These are phyloP conservation scores for Mycena filopes DNA, from an alignment of 768 basidiomycete species.

Conservation along the genomic window DNA sequence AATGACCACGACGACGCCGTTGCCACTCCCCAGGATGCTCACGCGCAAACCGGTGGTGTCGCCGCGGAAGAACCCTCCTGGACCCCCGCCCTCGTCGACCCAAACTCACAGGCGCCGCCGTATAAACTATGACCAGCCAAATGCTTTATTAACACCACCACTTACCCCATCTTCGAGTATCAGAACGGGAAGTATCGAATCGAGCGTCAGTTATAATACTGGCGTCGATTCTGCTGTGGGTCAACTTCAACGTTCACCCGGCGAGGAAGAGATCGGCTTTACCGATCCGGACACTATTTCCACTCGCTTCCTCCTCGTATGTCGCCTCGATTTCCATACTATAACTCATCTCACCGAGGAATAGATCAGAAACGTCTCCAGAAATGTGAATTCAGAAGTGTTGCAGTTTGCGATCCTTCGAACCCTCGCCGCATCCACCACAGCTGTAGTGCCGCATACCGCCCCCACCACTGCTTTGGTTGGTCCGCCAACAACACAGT, in stretches of 20 bases:
- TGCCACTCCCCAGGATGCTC: not conserved
- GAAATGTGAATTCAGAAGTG: constrained; percentile 37
- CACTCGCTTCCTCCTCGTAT: constrained; percentile 50
- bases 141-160: constrained; percentile 69
- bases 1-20: not conserved
- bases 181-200: constrained; percentile 50
- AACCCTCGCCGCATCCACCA: constrained; percentile 14
- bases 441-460: not conserved
- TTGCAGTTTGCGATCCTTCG: constrained; percentile 33
- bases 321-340: not conserved
- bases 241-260: constrained; percentile 21
- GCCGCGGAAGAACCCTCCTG: constrained; percentile 6
- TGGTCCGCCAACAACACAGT: constrained; percentile 6
- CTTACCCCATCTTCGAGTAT: constrained; percentile 74
- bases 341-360: not conserved
- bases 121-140: constrained; percentile 47
- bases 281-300: constrained; percentile 40
- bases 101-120: constrained; percentile 48
- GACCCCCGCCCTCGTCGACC: not conserved
- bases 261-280: constrained; percentile 37
- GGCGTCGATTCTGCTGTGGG: constrained; percentile 34
- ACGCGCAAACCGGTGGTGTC: constrained; percentile 2
- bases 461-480: not conserved
- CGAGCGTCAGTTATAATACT: constrained; percentile 35
- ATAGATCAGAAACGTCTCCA: constrained; percentile 52